A percentile compares a stretch with the other conserved stretches of the same genome.
Conservation (phyloP, 495 filamentous ascomycete species). For the Parathielavia hyrcaniae region DNA sequence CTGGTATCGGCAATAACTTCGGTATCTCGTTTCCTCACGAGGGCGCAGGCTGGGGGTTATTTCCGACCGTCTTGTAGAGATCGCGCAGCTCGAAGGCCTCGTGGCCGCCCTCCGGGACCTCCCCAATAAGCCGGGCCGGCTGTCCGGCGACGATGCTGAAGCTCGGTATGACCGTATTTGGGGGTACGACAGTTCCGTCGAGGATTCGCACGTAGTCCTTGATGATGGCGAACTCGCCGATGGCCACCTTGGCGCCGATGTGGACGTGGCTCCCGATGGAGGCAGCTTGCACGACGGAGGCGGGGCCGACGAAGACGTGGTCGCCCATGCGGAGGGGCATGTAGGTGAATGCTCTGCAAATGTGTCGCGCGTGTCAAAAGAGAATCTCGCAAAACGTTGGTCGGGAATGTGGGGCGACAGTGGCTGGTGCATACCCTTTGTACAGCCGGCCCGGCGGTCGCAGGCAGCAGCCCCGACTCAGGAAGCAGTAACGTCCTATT, state of each 20-base stretch:
- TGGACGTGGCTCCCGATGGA: conserved; percentile 74
- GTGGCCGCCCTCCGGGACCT: conserved; percentile 71
- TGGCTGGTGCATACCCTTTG: conserved; percentile 44
- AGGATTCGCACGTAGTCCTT: conserved; percentile 85
- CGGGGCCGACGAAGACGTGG: conserved; percentile 78
- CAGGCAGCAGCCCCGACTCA: conserved; percentile 65
- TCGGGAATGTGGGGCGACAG: background rate
- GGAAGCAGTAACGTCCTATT: conserved; percentile 82
- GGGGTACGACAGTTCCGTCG: conserved; percentile 72
- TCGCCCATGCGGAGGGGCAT: conserved; percentile 86
- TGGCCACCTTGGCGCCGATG: conserved; percentile 63
- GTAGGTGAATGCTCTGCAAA: conserved; percentile 54
- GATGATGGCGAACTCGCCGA: conserved; percentile 81
- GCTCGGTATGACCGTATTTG: conserved; percentile 85
- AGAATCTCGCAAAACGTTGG: background rate
- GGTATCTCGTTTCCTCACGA: conserved; percentile 25
- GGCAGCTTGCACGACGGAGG: conserved; percentile 69
- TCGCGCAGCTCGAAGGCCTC: conserved; percentile 55
- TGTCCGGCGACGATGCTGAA: conserved; percentile 78
- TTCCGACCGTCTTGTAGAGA: conserved; percentile 49
- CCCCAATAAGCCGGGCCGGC: conserved; percentile 75
- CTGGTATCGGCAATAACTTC: background rate
- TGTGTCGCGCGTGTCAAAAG: no score
- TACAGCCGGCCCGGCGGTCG: conserved; percentile 71
- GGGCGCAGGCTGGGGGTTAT: conserved; percentile 40